Percentiles rank a stretch among this genome's conserved stretches.
Evolutionary conservation across 2,329 filamentous ascomycete genomes (phyloP).

Genomic region (Ophiostoma fasciatum): DNA sequence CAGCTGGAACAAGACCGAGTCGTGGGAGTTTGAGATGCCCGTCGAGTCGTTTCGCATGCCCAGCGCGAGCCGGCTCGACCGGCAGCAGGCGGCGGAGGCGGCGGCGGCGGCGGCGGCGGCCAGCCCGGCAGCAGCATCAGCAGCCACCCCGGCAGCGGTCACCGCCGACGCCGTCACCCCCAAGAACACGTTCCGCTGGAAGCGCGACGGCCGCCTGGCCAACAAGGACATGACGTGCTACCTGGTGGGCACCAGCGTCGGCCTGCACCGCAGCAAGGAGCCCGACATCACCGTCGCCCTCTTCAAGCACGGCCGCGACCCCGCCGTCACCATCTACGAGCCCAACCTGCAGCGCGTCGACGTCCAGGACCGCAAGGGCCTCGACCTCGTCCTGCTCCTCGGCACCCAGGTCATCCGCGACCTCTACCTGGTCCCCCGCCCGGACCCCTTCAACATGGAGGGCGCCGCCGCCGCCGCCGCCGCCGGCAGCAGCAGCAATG

Average conservation of each 20-base stretch:
- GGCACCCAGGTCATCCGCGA: conserved; percentile 50
- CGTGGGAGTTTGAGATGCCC: conserved; percentile 89
- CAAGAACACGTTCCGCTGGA: conserved; percentile 76
- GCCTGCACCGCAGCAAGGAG: conserved; percentile 68
- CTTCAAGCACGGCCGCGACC: conserved; percentile 55
- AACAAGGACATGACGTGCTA: conserved; percentile 75
- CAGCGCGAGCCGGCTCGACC: conserved; percentile 64
- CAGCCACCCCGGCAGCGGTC: conserved; percentile 20
- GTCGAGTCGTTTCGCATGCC: conserved; percentile 71
- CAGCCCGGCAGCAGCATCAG: conserved; percentile 28
- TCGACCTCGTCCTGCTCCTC: conserved; percentile 66
- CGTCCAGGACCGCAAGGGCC: conserved; percentile 82
- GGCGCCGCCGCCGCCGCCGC: conserved; percentile 20
- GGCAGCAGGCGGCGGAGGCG: conserved; percentile 38
- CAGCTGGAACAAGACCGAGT: conserved; percentile 64
- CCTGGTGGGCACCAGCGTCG: conserved; percentile 62
- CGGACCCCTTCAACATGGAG: conserved; percentile 65
- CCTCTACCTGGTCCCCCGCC: conserved; percentile 47
- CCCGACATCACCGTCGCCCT: conserved; percentile 92
- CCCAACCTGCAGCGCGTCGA: conserved; percentile 83
- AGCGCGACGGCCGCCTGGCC: conserved; percentile 69
- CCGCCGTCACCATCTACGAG: conserved; percentile 69
- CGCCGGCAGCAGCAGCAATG: conserved; percentile 10
- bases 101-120: too few relatives aligned
- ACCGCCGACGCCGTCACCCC: conserved; percentile 38